Evolutionary conservation across 179 eudicot species (phyloP).

Genomic region (Spinacia oleracea): DNA sequence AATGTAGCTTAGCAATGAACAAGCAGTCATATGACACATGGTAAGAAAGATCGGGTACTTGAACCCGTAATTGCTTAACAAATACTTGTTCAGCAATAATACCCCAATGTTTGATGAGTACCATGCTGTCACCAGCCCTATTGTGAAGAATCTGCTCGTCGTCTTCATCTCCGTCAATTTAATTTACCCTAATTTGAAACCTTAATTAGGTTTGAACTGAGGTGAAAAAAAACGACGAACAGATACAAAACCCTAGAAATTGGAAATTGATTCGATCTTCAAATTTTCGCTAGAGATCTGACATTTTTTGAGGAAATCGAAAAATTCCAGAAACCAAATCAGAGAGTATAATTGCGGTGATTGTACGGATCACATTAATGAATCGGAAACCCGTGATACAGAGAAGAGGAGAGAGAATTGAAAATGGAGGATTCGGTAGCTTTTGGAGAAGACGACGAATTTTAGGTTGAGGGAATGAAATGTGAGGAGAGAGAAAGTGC

Average conservation of each 20-base stretch:
- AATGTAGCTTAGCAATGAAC: conserved; percentile 68
- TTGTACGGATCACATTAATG: background rate
- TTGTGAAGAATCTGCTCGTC: conserved; percentile 48
- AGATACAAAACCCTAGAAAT: conserved; percentile 9
- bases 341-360: background rate
- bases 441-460: background rate
- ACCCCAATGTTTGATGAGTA: conserved; percentile 83
- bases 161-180: conserved; percentile 35
- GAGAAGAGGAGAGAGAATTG: background rate
- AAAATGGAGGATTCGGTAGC: background rate
- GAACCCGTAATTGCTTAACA: conserved; percentile 71
- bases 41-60: conserved; percentile 80
- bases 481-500: background rate
- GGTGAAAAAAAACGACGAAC: conserved; percentile 3
- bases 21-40: conserved; percentile 87
- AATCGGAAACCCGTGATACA: background rate
- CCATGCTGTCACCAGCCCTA: conserved; percentile 67
- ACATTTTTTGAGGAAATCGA: background rate
- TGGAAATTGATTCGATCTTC: background rate
- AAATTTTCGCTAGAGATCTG: conserved; percentile 17
- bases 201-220: too few species aligned
- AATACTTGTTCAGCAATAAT: conserved; percentile 64
- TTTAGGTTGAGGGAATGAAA: background rate
- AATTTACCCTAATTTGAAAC: conserved; percentile 13
- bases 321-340: background rate